phyloP scores from a whole-genome alignment of 2,329 filamentous ascomycete species.

The Cryphonectria carpinicola region DNA sequence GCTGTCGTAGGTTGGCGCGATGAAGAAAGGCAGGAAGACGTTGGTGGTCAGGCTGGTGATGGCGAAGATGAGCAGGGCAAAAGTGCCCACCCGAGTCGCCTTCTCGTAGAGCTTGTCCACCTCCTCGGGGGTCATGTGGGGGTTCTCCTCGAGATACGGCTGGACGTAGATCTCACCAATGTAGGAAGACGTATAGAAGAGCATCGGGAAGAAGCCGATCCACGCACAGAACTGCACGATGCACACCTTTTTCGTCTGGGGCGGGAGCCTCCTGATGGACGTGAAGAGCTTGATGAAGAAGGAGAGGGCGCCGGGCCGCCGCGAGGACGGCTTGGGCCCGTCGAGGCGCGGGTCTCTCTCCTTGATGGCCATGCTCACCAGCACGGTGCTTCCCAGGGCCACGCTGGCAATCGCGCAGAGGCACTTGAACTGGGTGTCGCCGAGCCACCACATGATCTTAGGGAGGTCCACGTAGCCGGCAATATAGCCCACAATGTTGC shows the following conservation, averaged over 20 bases:
- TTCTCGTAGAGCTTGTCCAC: conserved; percentile 81
- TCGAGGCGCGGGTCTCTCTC: conserved; percentile 83
- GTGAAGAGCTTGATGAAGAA: conserved; percentile 82
- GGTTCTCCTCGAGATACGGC: conserved; percentile 76
- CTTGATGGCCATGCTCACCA: conserved; percentile 69
- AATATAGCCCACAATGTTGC: conserved; percentile 89
- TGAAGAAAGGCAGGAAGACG: conserved; percentile 81
- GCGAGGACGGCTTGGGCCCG: conserved; percentile 57
- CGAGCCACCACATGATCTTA: conserved; percentile 75
- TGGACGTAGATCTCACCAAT: conserved; percentile 92
- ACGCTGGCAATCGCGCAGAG: conserved; percentile 85
- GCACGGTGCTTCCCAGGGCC: conserved; percentile 69
- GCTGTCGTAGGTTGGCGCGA: conserved; percentile 76
- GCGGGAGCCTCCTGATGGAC: conserved; percentile 77
- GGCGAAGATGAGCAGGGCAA: conserved; percentile 87
- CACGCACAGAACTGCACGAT: conserved; percentile 83
- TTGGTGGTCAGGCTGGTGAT: conserved; percentile 82
- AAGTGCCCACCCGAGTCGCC: conserved; percentile 84
- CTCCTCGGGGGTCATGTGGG: conserved; percentile 74
- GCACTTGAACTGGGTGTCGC: conserved; percentile 89
- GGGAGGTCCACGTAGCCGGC: conserved; percentile 85
- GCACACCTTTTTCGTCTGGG: conserved; percentile 82
- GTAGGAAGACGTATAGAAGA: conserved; percentile 95
- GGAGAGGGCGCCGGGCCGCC: conserved; percentile 67
- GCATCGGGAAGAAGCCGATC: conserved; percentile 94